Evolutionary conservation across 1,284 basidiomycete genomes (phyloP), one percentile per base, ranked within the genome.

Genomic region (Grifola frondosa): DNA sequence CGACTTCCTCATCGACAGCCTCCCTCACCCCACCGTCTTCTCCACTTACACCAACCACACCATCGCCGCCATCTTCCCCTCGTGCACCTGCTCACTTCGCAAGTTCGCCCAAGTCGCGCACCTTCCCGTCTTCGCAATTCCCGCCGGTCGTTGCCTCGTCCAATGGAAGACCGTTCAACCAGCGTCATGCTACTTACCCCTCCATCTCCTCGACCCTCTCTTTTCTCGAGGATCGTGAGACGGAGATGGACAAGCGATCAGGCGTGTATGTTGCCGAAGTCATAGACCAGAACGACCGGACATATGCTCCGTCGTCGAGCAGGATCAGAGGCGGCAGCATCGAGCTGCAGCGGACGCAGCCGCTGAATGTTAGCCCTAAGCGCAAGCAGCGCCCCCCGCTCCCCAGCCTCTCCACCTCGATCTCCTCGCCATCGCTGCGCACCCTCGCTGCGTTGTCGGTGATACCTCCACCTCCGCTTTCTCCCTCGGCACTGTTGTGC

Each of bases 121-220:
- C 44, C 6, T 50, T 45, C 20, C 43, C 54, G 4, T 49, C 48
- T 21, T 37, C 48, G 3, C 42, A 42, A 30, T 1, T 36, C 46
- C 5, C 45, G 41, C 10, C 23, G 25, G 13, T 37, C 48, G 20
- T 38, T 38, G 21, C 30, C 50, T 7, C 38, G 42, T 5, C 30
- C 48, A 9, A 19, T 19, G 5, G 43, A 47, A 19, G 42, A 47
- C 3, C 23, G 28, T 22, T 23, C 28, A 2, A n/a, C n/a, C 52
- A 54, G 11, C 47, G 58, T 1, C 62, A 64, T 39, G 53, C 56
- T 30, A 56, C 60, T 1, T 62, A 56, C 37, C 62, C 62, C 2
- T 64, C 62, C 5, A 62, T 64, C 34, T 59, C 60, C 9, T 64
- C 62, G 4, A 62, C 62, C 3, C 56, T 64, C 19, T 61, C 59